phyloP scores from a whole-genome alignment of 345 rosid species.

The Aegle marmelos region DNA sequence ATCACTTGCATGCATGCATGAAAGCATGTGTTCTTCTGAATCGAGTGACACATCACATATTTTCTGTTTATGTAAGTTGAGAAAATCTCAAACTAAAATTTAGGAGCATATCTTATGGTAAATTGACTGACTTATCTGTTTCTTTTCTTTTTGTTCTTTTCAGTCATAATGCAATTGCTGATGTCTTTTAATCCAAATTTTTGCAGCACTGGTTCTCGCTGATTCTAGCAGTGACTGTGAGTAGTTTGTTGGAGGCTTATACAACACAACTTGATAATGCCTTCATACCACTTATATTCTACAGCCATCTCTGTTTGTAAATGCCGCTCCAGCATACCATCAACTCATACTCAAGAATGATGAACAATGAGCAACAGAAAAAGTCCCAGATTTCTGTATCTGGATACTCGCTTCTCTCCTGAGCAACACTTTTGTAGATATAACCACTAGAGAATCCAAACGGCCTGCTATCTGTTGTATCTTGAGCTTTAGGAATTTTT shows the following conservation, averaged over 20 bases:
- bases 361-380: not conserved
- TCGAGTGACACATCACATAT: too few species aligned
- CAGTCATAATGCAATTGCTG: not conserved
- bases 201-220: slow-evolving; percentile 89
- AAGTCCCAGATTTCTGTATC: not conserved
- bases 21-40: not conserved
- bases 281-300: slow-evolving; percentile 91
- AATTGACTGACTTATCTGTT: not conserved
- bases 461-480: not conserved
- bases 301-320: slow-evolving; percentile 85
- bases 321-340: slow-evolving; percentile 9
- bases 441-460: not conserved
- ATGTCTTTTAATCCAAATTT: slow-evolving; percentile 8
- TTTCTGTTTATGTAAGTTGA: not conserved
- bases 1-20: not conserved
- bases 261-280: slow-evolving; percentile 93
- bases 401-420: not conserved
- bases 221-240: slow-evolving; percentile 64
- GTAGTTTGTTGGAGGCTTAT: slow-evolving; percentile 93
- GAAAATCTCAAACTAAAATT: not conserved
- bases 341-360: not conserved
- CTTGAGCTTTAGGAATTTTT: not conserved
- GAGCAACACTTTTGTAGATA: not conserved
- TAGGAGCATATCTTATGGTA: not conserved
- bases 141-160: not conserved